phyloP scores from a whole-genome alignment of 495 filamentous ascomycete genomes.

The Podospora tetraspora region DNA sequence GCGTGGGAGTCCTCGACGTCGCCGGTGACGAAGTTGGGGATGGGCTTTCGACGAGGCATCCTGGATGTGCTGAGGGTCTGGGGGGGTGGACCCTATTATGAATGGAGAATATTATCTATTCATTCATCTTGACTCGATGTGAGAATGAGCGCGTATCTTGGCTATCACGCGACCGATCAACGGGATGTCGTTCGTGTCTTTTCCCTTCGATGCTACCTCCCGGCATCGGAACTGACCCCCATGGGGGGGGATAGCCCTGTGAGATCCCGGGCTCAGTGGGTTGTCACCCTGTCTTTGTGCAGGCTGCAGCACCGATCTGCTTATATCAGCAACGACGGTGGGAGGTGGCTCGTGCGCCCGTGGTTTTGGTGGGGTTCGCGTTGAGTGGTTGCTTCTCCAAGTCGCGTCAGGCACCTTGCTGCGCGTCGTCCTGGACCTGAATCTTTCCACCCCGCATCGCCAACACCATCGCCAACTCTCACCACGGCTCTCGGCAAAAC shows the following conservation, averaged over 20 bases:
- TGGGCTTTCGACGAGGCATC: background rate
- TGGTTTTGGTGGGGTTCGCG: conserved; percentile 15
- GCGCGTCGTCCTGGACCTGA: conserved; percentile 15
- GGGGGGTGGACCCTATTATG: background rate
- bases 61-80: background rate
- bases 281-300: too few relatives aligned
- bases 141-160: background rate
- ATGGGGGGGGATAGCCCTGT: background rate
- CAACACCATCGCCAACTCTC: conserved; percentile 1
- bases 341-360: background rate
- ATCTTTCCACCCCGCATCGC: conserved; percentile 17
- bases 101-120: background rate
- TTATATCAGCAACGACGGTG: background rate
- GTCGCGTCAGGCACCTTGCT: conserved; percentile 5
- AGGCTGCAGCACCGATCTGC: background rate
- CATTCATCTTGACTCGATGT: background rate
- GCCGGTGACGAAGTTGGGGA: background rate
- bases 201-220: background rate
- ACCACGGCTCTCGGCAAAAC: background rate
- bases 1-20: background rate
- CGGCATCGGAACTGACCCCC: background rate
- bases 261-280: background rate
- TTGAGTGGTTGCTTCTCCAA: conserved; percentile 18
- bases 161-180: background rate
- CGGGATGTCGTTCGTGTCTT: background rate